Evolutionary conservation across 139 green algal genomes (phyloP), one percentile per base, ranked within the genome.

Genomic region (Auxenochlorella pyrenoidosa): DNA sequence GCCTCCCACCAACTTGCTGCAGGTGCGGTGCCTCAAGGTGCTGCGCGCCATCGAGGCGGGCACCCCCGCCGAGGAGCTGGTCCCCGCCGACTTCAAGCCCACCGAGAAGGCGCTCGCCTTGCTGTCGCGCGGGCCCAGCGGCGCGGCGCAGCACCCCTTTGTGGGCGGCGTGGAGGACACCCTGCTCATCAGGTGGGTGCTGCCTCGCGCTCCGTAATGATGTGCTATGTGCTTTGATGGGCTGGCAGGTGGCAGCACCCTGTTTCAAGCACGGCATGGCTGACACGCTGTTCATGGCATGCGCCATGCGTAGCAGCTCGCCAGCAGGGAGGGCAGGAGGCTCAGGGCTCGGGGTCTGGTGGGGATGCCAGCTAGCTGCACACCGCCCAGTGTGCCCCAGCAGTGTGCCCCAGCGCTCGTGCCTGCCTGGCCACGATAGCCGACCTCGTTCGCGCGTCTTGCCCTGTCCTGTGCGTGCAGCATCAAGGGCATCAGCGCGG

Each of bases 401-500:
- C 93, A 92, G 32, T 89, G 96, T 84, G 92, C 38, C 65, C 12
- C 32, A 54, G 19, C n/a, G n/a, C n/a, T 83, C 54, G 0, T 71
- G 63, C 63, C 28, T 34, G 5, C 32, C 36, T 43, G 47, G 47
- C 47, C 47, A 54, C 47, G 47, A 18, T 54, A 54, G 47, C 6
- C 47, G 47, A n/a, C 47, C 47, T 54, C 8, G 8, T 10, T 0
- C 66, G 5, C 66, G 1, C n/a, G 41, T 8, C 32, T 73, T 73
- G 66, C 66, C 66, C n/a, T n/a, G n/a, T n/a, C n/a, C n/a, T n/a
- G 26, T 72, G 66, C 1, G 41, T 99, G 34, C 83, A 97, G 93
- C 40, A 98, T 99, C 91, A 98, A 99, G 89, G 97, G 98, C 68
- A 98, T 99, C 77, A 96, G 97, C 15, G 95, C 97, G 26, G 98